Conservation (phyloP, 768 basidiomycete genomes). For the Ramaria rubella region DNA sequence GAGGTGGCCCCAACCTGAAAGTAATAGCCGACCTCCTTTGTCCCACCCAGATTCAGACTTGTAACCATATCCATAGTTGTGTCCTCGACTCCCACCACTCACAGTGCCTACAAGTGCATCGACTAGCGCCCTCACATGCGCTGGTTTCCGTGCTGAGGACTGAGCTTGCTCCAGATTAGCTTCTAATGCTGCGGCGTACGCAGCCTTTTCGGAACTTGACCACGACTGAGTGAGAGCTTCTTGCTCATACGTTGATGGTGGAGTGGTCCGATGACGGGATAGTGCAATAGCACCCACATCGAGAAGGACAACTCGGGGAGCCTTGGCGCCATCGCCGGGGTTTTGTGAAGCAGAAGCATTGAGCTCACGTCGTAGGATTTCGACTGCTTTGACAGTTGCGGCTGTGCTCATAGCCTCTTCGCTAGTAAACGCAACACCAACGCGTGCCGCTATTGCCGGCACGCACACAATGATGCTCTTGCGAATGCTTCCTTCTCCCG, state of each 20-base stretch:
- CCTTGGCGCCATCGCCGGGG: conserved; percentile 48
- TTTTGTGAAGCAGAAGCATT: conserved; percentile 49
- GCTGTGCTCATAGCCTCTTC: conserved; percentile 73
- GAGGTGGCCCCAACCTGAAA: conserved; percentile 39
- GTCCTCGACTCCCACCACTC: conserved; percentile 43
- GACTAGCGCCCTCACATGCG: conserved; percentile 52
- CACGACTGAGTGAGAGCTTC: conserved; percentile 56
- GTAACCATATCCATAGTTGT: conserved; percentile 12
- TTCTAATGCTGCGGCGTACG: conserved; percentile 66
- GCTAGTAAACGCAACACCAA: conserved; percentile 61
- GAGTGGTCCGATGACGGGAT: conserved; percentile 20
- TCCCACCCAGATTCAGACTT: conserved; percentile 20
- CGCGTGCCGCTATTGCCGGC: conserved; percentile 63
- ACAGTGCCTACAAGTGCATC: conserved; percentile 53
- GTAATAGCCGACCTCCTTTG: conserved; percentile 35
- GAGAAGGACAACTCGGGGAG: conserved; percentile 61
- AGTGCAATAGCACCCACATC: conserved; percentile 51
- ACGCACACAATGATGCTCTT: conserved; percentile 64
- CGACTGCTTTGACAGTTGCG: conserved; percentile 61
- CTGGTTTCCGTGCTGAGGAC: conserved; percentile 39
- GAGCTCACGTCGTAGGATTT: conserved; percentile 71
- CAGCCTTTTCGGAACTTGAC: conserved; percentile 66
- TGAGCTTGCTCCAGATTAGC: conserved; percentile 21
- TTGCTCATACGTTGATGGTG: conserved; percentile 26
- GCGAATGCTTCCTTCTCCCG: conserved; percentile 34